Conservation (phyloP, 192 early-diverging fungal species). For the Coemansia sp. region DNA sequence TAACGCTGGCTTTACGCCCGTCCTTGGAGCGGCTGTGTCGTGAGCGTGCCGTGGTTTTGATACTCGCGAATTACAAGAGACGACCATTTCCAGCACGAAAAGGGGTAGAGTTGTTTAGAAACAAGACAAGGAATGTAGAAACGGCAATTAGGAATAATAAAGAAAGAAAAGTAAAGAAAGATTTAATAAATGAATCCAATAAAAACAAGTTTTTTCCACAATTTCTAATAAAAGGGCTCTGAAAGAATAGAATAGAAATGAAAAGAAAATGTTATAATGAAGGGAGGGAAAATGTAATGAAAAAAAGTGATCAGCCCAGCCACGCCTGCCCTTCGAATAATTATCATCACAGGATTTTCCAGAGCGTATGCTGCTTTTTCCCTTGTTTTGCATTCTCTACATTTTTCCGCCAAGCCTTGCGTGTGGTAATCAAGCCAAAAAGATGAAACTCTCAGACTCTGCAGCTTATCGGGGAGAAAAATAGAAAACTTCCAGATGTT, state of each 20-base stretch:
- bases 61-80: conserved; percentile 4
- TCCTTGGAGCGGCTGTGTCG: neutral
- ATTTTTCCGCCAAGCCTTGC: neutral
- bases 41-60: neutral
- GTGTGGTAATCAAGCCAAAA: neutral
- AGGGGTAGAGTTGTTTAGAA: neutral
- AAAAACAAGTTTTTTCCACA: neutral
- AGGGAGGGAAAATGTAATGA: too few relatives aligned
- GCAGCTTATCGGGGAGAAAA: too few relatives aligned
- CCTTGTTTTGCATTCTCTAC: neutral
- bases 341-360: too few relatives aligned
- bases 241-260: too few relatives aligned
- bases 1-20: neutral
- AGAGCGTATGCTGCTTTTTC: too few relatives aligned
- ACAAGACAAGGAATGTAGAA: neutral
- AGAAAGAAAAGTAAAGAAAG: neutral
- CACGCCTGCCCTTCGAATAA: too few relatives aligned
- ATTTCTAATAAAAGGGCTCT: too few relatives aligned
- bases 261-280: too few relatives aligned
- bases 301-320: too few relatives aligned
- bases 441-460: too few relatives aligned
- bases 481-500: too few relatives aligned
- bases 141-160: neutral
- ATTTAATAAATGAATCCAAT: conserved; percentile 9
- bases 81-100: neutral